Percentiles rank a stretch among this genome's conserved stretches.
phyloP scores from a whole-genome alignment of 257 asterid genomes.

The Phtheirospermum japonicum region DNA sequence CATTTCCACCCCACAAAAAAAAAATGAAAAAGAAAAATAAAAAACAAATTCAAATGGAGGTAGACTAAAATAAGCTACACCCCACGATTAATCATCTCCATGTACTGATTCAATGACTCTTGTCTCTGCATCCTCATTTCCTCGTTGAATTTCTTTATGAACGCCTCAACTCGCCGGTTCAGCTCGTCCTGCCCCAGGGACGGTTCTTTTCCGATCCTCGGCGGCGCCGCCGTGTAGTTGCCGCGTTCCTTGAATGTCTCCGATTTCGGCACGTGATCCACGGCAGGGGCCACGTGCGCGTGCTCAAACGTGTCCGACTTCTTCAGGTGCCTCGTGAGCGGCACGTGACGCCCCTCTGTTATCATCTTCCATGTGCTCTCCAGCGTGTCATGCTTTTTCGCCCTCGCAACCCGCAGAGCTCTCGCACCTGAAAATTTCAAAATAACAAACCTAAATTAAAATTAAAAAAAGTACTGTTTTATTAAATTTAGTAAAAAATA shows the following conservation, averaged over 20 bases:
- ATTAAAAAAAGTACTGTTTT: not conserved
- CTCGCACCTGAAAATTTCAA: constrained; percentile 40
- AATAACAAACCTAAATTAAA: no score
- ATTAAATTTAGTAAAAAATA: not conserved
- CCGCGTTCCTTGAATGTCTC: constrained; percentile 52
- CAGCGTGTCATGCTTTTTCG: constrained; percentile 50
- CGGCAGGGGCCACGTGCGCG: constrained; percentile 20
- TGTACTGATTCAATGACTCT: constrained; percentile 52
- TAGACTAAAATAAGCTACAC: constrained; percentile 11
- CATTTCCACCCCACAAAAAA: no score
- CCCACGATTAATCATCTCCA: constrained; percentile 56
- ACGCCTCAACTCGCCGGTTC: constrained; percentile 67
- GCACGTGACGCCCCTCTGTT: constrained; percentile 61
- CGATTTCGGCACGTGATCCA: constrained; percentile 36
- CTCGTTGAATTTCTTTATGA: constrained; percentile 57
- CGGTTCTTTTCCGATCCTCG: constrained; percentile 47
- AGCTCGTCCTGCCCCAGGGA: constrained; percentile 65
- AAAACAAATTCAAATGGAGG: not conserved
- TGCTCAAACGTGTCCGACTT: constrained; percentile 51
- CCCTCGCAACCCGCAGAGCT: constrained; percentile 40
- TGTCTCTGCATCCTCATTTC: constrained; percentile 74
- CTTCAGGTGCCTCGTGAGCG: constrained; percentile 48
- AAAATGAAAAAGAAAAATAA: not conserved
- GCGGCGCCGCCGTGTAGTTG: constrained; percentile 24
- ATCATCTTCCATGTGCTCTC: constrained; percentile 84